Percentiles rank a stretch among this genome's conserved stretches.
Evolutionary conservation across 1,284 basidiomycete genomes (phyloP).

Genomic region (Cystobasidiaceae sp.): DNA sequence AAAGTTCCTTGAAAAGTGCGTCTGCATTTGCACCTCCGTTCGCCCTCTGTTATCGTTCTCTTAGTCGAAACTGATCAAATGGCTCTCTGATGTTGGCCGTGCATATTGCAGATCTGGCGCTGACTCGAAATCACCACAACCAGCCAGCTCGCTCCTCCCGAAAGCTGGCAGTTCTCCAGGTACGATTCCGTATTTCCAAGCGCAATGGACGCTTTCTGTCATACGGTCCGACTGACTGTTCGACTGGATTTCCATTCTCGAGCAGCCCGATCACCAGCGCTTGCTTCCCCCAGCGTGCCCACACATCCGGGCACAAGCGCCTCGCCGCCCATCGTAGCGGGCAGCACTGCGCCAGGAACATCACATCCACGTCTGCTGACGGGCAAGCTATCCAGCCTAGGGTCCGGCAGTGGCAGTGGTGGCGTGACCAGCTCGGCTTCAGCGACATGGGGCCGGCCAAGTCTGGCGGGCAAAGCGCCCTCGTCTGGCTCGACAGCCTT

Average conservation of each 20-base stretch:
- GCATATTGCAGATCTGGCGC: conserved; percentile 3
- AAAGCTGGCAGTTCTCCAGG: conserved; percentile 11
- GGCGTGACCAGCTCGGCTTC: background rate
- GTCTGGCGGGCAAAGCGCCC: background rate
- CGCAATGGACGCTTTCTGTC: no score
- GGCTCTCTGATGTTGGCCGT: background rate
- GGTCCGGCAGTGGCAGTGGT: background rate
- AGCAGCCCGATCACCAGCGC: conserved; percentile 1
- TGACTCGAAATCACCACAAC: conserved; percentile 6
- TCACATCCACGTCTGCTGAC: conserved; percentile 42
- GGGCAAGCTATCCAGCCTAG: conserved; percentile 43
- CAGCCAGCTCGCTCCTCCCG: background rate
- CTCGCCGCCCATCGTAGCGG: conserved; percentile 2
- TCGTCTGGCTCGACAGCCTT: conserved; percentile 1
- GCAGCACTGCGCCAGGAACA: background rate
- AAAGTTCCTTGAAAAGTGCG: conserved; percentile 83
- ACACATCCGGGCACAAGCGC: conserved; percentile 17
- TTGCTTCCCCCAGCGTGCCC: conserved; percentile 1
- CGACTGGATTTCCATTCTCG: no score
- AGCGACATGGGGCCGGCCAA: conserved; percentile 27
- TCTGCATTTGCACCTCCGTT: background rate
- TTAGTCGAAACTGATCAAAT: background rate
- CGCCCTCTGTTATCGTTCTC: background rate
- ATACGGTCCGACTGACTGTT: no score
- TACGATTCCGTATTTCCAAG: background rate